Evolutionary conservation across 78 protist genomes (phyloP), one percentile per base, ranked within the genome.

Genomic region (Corallochytrium limacisporum): DNA sequence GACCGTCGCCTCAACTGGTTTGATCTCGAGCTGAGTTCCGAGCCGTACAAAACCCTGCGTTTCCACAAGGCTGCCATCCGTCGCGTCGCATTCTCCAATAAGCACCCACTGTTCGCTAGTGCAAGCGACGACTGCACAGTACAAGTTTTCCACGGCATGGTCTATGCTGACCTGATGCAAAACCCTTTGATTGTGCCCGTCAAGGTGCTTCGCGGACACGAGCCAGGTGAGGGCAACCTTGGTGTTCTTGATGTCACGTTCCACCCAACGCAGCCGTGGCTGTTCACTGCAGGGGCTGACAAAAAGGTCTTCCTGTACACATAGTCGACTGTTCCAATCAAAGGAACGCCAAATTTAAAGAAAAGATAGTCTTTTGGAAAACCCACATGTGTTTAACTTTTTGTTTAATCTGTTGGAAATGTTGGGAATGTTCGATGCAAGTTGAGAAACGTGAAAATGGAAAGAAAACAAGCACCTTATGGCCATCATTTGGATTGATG

Each of bases 261-360:
- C 72, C 97, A 95, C 42, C 98, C 98, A 50, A 65, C 62, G 18
- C 94, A 86, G 78, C 98, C 99, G 9, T 95, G 99, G 99, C 43
- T 93, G 8, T 81, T 91, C 72, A 59, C 84, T n/a, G 72, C 90
- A 1, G 94, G 91, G 24, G 91, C 86, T 2, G 97, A 90, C 57
- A 77, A 79, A 39, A 69, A 76, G 13, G 71, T 88, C 28, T 60
- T 72, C 10, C 67, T 91, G 57, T 83, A 39, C 26, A 47, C 50
- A 18, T 73, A 68, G 69, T 3, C 12, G 46, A 15, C 22, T 42
- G 46, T 42, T n/a, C n/a, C n/a, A n/a, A n/a, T n/a, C n/a, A n/a
- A n/a, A n/a, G n/a, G n/a, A n/a, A n/a, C n/a, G n/a, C n/a, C n/a
- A n/a, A n/a, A n/a, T n/a, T n/a, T n/a, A n/a, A n/a, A n/a, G n/a